phyloP scores from a whole-genome alignment of 2,329 filamentous ascomycete species.

The Fusarium buharicum region DNA sequence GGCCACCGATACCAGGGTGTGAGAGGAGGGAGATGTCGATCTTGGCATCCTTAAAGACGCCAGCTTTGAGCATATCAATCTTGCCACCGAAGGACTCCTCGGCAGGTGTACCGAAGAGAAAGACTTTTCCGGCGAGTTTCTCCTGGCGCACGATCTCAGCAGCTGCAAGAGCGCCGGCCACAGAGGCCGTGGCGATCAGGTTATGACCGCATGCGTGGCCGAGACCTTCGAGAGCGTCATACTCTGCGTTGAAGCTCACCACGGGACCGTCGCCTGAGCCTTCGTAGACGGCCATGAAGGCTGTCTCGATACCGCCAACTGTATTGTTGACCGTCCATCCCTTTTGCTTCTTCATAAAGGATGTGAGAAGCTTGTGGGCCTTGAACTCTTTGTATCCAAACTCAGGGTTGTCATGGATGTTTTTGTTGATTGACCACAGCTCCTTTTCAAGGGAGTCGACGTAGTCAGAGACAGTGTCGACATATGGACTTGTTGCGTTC shows the following conservation, averaged over 20 bases:
- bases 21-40: constrained; percentile 42
- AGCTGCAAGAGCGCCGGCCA: constrained; percentile 27
- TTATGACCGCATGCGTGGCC: constrained; percentile 41
- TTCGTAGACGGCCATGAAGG: constrained; percentile 56
- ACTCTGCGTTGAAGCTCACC: constrained; percentile 57
- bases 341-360: constrained; percentile 49
- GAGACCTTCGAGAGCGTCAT: constrained; percentile 38
- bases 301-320: constrained; percentile 56
- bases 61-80: constrained; percentile 37
- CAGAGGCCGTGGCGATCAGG: constrained; percentile 35
- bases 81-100: constrained; percentile 39
- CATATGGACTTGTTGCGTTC: constrained; percentile 24
- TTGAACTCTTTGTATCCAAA: constrained; percentile 56
- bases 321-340: constrained; percentile 54
- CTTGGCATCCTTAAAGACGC: constrained; percentile 31
- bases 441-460: constrained; percentile 33
- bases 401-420: constrained; percentile 58
- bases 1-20: constrained; percentile 20
- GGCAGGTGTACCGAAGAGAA: constrained; percentile 37
- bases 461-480: constrained; percentile 25
- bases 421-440: constrained; percentile 50
- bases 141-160: constrained; percentile 34
- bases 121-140: constrained; percentile 33
- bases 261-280: constrained; percentile 51
- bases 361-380: constrained; percentile 55